Conservation (phyloP, 495 filamentous ascomycete species). For the Penicillium nucicola region DNA sequence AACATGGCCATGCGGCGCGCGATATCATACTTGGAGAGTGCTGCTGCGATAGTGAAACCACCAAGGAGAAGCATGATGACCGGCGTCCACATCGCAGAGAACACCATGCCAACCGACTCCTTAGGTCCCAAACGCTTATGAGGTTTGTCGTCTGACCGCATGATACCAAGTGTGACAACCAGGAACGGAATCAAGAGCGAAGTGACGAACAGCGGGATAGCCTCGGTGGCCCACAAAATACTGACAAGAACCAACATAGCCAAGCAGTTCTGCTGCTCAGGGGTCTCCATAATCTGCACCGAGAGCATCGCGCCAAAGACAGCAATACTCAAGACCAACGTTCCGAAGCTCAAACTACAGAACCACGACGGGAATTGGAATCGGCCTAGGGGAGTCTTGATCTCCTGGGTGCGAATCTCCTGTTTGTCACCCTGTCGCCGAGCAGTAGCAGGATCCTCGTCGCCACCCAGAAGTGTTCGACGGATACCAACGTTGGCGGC, state of each 20-base stretch:
- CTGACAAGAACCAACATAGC: constrained; percentile 93
- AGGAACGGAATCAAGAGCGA: constrained; percentile 92
- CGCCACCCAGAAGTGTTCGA: constrained; percentile 73
- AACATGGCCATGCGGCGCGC: constrained; percentile 96
- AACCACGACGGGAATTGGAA: constrained; percentile 77
- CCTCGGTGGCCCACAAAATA: constrained; percentile 95
- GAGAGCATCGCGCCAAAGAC: constrained; percentile 71
- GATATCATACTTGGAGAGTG: constrained; percentile 94
- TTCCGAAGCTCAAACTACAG: constrained; percentile 74
- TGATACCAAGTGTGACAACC: constrained; percentile 79
- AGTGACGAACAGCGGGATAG: constrained; percentile 96
- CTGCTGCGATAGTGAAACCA: constrained; percentile 93
- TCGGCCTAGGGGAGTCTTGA: constrained; percentile 77
- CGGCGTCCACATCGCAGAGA: constrained; percentile 97
- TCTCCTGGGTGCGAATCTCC: constrained; percentile 58
- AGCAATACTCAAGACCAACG: constrained; percentile 64
- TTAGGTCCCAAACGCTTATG: constrained; percentile 68
- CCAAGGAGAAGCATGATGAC: constrained; percentile 98
- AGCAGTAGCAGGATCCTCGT: constrained; percentile 63
- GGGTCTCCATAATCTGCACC: constrained; percentile 73
- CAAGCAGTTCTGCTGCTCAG: constrained; percentile 93
- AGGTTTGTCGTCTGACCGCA: constrained; percentile 70
- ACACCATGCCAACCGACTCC: constrained; percentile 75
- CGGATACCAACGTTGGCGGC: constrained; percentile 85
- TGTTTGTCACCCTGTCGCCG: constrained; percentile 83